These are phyloP conservation scores for Emmonsiellopsis sp. DNA, from an alignment of 2,329 filamentous ascomycete species.

Conservation along the genomic window DNA sequence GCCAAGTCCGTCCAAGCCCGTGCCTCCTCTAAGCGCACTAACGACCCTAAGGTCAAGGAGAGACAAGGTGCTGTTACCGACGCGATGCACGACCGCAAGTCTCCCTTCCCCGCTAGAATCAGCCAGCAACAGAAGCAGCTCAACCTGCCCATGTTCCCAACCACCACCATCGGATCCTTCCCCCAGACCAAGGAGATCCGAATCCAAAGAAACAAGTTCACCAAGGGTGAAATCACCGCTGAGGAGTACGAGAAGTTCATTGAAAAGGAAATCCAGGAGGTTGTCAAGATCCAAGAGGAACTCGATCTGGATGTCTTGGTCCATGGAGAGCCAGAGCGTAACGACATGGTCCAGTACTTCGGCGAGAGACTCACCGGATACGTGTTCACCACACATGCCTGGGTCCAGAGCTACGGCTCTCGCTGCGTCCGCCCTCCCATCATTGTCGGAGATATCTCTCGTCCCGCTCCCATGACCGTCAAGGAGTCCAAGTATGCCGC, in stretches of 20 bases:
- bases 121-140: slow-evolving; percentile 83
- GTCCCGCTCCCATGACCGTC: slow-evolving; percentile 94
- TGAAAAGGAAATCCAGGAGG: slow-evolving; percentile 93
- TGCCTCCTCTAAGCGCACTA: slow-evolving; percentile 86
- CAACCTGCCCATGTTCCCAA: slow-evolving; percentile 92
- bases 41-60: slow-evolving; percentile 95
- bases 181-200: slow-evolving; percentile 99
- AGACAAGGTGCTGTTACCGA: slow-evolving; percentile 79
- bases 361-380: slow-evolving; percentile 95
- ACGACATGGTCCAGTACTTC: slow-evolving; percentile 99
- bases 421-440: slow-evolving; percentile 97
- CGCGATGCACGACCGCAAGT: slow-evolving; percentile 86
- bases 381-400: slow-evolving; percentile 97
- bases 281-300: slow-evolving; percentile 95
- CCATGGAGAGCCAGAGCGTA: slow-evolving; percentile 98
- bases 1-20: slow-evolving; percentile 88
- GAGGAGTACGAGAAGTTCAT: slow-evolving; percentile 98
- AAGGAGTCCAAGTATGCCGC: slow-evolving; percentile 99
- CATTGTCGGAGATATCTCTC: slow-evolving; percentile 96
- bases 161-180: slow-evolving; percentile 98
- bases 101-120: slow-evolving; percentile 75
- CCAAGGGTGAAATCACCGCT: slow-evolving; percentile 92
- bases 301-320: slow-evolving; percentile 95
- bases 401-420: slow-evolving; percentile 97
- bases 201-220: slow-evolving; percentile 93